These are phyloP conservation scores for Hibiscus tridactylites DNA, from an alignment of 345 rosid species.

Conservation along the genomic window DNA sequence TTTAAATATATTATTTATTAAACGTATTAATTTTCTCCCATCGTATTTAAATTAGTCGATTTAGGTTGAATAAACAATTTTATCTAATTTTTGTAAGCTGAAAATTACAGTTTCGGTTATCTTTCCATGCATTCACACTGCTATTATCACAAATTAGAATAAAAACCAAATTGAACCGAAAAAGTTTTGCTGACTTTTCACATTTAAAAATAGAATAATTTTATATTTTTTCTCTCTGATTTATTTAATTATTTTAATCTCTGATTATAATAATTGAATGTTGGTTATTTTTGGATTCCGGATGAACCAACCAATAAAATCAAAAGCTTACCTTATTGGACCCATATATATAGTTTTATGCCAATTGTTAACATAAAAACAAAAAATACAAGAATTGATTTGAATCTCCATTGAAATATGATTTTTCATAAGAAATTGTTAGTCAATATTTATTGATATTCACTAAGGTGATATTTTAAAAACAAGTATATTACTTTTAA, in stretches of 20 bases:
- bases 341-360: neutral
- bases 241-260: neutral
- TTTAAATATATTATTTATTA: neutral
- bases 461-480: too few relatives aligned
- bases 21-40: neutral
- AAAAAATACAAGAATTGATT: neutral
- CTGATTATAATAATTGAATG: neutral
- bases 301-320: constrained; percentile 6
- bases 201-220: constrained; percentile 3
- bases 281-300: neutral
- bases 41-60: neutral
- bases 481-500: too few relatives aligned
- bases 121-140: constrained; percentile 7
- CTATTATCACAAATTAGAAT: neutral
- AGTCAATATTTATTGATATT: too few relatives aligned
- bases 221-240: neutral
- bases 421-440: neutral
- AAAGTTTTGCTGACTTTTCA: neutral
- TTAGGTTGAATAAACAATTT: constrained; percentile 1
- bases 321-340: constrained; percentile 1
- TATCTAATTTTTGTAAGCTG: constrained; percentile 8
- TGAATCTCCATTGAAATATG: neutral
- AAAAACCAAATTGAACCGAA: neutral
- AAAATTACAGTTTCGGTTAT: constrained; percentile 1
- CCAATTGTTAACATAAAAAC: neutral